A percentile compares a stretch with the other conserved stretches of the same genome.
Conservation (phyloP, 768 basidiomycete species). For the Termitomyces titanicus region DNA sequence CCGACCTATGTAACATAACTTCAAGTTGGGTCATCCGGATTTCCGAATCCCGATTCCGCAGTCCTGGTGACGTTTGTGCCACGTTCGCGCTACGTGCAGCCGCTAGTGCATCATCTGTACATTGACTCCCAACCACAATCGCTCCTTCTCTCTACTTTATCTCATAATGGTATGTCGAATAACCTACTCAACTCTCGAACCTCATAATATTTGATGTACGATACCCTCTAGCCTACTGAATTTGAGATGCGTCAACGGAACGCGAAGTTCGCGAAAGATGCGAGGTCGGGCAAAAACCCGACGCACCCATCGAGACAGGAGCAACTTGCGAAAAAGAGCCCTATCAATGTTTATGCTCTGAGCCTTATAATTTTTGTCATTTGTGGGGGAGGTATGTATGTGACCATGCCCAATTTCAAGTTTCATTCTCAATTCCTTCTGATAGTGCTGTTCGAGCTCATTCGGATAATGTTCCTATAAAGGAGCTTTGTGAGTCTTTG, state of each 20-base stretch:
- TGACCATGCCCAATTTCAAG: slow-evolving; percentile 4
- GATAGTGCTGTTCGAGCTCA: slow-evolving; percentile 72
- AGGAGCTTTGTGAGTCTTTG: background rate
- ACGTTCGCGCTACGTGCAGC: slow-evolving; percentile 17
- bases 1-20: too few species aligned
- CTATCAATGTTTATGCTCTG: slow-evolving; percentile 72
- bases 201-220: background rate
- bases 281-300: slow-evolving; percentile 72
- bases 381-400: slow-evolving; percentile 75
- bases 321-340: slow-evolving; percentile 64
- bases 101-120: background rate
- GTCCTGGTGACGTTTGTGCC: slow-evolving; percentile 10
- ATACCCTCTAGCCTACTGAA: slow-evolving; percentile 60
- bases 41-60: background rate
- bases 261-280: slow-evolving; percentile 73
- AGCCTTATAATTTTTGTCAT: slow-evolving; percentile 75
- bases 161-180: background rate
- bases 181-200: too few species aligned
- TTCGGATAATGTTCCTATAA: slow-evolving; percentile 64
- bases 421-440: background rate
- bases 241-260: slow-evolving; percentile 82
- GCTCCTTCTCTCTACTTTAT: background rate
- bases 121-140: background rate
- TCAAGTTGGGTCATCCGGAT: background rate
- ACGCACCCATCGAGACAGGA: slow-evolving; percentile 72